Evolutionary conservation across 2,329 filamentous ascomycete species (phyloP), one percentile per base, ranked within the genome.

Genomic region (Colletotrichum sp.): DNA sequence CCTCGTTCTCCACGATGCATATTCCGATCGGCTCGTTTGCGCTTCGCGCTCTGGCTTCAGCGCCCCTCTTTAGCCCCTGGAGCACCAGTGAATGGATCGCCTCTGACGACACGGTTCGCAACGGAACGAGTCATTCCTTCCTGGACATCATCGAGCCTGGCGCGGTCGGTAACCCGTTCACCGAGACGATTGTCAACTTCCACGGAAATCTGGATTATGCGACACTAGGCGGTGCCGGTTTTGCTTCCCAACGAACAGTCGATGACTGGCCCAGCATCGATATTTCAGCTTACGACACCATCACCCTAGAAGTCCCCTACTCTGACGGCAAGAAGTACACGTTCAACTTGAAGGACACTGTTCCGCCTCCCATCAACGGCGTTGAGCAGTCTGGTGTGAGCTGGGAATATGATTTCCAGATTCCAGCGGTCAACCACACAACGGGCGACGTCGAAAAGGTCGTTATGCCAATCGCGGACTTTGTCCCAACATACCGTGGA

Each of bases 201-300:
- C 85, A 91, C 78, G 95, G 95, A 5, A 87, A 87, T 21, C 89
- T 97, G 21, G 94, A 97, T 84, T 95, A 93, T 77, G 89, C 88
- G 66, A 92, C 94, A 0, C 90, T 97, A 0, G 94, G 94, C 24
- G 94, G 94, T 28, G 94, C 95, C 1, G 95, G 95, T 7, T 97
- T 98, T 81, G 95, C 95, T 7, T 95, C 93, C 4, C 95, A 96
- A 82, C 90, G 93, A 59, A 95, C 93, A 8, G 89, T 87, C 43
- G 90, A 92, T 7, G 85, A 89, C 3, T 83, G 88, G 64, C 84
- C 88, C 16, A 84, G 84, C 24, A 94, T 93, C 89, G 90, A 97
- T 80, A 84, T 97, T 6, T 90, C 89, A 2, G 81, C 79, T 10
- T 94, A 92, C 79, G 88, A 91, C 63, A 94, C 93, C 4, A 84